Conservation (phyloP, 1,139 yeast genomes). For the Hansenula sp. region DNA sequence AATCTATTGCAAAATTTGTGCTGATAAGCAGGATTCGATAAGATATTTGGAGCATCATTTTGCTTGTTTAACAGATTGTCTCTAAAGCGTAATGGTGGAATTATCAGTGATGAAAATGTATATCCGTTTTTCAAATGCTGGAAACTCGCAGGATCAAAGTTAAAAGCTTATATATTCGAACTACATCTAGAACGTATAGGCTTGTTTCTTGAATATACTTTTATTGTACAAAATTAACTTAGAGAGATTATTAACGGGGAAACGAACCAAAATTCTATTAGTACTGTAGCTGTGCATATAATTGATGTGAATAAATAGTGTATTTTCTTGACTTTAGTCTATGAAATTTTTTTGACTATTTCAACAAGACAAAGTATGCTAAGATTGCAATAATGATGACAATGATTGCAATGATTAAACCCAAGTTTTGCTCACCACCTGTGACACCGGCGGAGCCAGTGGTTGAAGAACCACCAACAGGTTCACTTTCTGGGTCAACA, state of each 20-base stretch:
- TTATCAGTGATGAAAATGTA: no score
- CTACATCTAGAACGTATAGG: no score
- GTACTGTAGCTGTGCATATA: background rate
- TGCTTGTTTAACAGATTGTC: no score
- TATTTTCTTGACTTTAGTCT: background rate
- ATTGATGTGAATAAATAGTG: background rate
- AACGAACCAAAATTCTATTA: no score
- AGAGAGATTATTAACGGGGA: background rate
- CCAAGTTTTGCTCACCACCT: slow-evolving; percentile 32
- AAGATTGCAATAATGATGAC: slow-evolving; percentile 53
- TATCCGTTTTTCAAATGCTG: no score
- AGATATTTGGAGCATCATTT: no score
- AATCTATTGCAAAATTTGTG: background rate
- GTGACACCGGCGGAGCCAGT: slow-evolving; percentile 20
- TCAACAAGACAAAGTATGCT: slow-evolving; percentile 43
- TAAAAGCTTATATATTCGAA: no score
- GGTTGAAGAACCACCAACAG: slow-evolving; percentile 13
- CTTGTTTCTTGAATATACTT: no score
- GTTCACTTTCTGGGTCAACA: slow-evolving; percentile 39
- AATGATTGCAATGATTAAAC: slow-evolving; percentile 42
- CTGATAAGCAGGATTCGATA: background rate
- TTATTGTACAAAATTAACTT: background rate
- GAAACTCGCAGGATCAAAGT: no score
- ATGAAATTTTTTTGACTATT: background rate
- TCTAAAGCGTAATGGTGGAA: no score